A percentile compares a stretch with the other conserved stretches of the same genome.
Evolutionary conservation across 495 filamentous ascomycete species (phyloP).

Genomic region (Pyrenula aspistea): DNA sequence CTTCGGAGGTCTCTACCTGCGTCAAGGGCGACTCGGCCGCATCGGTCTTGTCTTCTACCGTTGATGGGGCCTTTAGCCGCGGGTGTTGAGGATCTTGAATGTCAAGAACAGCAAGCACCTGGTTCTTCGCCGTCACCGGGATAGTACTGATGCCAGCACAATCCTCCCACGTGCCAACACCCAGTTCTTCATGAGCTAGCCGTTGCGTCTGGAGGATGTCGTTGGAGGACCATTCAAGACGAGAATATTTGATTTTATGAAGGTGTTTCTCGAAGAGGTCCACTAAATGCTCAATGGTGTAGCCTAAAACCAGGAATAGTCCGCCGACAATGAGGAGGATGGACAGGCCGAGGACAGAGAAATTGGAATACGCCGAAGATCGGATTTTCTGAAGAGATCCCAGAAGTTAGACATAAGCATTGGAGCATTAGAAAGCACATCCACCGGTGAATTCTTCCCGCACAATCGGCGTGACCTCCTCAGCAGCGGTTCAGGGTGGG

Average conservation of each 20-base stretch:
- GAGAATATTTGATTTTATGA: background rate
- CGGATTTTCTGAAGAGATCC: background rate
- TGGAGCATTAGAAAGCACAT: background rate
- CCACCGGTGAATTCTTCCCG: background rate
- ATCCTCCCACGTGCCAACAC: background rate
- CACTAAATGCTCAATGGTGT: background rate
- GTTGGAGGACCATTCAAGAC: background rate
- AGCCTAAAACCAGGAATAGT: background rate
- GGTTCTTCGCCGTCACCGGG: background rate
- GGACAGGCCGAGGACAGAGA: background rate
- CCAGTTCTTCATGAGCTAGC: background rate
- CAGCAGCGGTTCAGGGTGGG: background rate
- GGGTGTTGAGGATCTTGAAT: background rate
- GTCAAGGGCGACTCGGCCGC: background rate
- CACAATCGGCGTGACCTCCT: background rate
- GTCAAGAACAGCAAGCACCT: background rate
- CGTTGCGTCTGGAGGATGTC: constrained; percentile 1
- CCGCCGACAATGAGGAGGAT: background rate
- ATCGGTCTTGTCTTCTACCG: background rate
- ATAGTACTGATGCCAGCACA: background rate
- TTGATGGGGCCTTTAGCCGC: background rate
- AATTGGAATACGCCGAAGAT: background rate
- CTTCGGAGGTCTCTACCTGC: background rate
- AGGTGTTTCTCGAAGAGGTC: background rate
- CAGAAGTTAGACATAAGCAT: background rate